phyloP scores from a whole-genome alignment of 805 yeast genomes.

The Wickerhamiella nectarea region DNA sequence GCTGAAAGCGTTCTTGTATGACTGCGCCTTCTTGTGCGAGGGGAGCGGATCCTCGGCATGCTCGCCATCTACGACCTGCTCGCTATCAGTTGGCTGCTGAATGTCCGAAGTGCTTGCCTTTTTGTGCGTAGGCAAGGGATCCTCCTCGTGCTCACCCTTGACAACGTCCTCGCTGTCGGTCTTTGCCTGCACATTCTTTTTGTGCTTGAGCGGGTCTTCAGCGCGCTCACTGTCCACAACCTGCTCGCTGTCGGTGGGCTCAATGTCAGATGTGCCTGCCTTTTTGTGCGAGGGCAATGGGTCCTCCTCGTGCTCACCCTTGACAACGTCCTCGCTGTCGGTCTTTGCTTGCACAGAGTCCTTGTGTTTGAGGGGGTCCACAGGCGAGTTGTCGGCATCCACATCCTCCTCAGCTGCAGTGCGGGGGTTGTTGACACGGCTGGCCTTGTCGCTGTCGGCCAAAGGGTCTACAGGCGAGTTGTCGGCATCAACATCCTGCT shows the following conservation, averaged over 20 bases:
- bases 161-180: constrained; percentile 1
- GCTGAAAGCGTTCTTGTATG: background rate
- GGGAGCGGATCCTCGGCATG: constrained; percentile 1
- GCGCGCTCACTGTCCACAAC: no score
- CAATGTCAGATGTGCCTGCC: background rate
- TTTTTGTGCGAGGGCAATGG: constrained; percentile 4
- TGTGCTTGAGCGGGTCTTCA: no score
- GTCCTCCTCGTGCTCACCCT: background rate
- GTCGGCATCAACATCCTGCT: constrained; percentile 5
- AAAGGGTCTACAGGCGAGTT: constrained; percentile 8
- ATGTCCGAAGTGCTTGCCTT: background rate
- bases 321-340: background rate
- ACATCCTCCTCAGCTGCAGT: constrained; percentile 2
- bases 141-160: background rate
- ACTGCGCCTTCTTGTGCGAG: background rate
- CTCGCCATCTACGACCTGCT: no score
- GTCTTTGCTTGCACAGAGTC: background rate
- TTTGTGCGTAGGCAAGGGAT: background rate
- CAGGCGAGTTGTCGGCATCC: constrained; percentile 7
- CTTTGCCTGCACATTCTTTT: no score
- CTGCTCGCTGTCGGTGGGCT: no score
- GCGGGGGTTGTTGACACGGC: background rate
- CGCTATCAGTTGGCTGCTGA: no score
- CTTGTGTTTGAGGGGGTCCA: constrained; percentile 3
- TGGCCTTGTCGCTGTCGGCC: background rate